These are phyloP conservation scores for Phytopythium boreale DNA, from an alignment of 352 stramenopile genomes.

Conservation along the genomic window DNA sequence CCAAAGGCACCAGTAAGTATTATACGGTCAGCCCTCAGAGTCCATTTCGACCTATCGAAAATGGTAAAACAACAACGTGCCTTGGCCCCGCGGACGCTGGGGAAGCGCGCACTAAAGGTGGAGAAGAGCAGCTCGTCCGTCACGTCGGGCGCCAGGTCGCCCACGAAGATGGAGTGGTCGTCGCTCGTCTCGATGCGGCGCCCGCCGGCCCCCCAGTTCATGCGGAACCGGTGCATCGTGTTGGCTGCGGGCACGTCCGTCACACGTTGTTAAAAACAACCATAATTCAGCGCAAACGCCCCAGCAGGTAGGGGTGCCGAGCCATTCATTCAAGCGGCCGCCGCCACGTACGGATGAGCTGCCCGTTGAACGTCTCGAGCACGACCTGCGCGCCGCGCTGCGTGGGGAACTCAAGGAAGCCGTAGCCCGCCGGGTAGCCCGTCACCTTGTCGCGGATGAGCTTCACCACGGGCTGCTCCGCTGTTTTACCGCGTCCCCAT, in stretches of 20 bases:
- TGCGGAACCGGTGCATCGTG: constrained; percentile 86
- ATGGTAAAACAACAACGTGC: constrained; percentile 8
- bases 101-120: constrained; percentile 80
- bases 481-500: constrained; percentile 19
- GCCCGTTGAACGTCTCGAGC: constrained; percentile 83
- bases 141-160: constrained; percentile 89
- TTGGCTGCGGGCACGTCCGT: no score
- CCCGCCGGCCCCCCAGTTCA: constrained; percentile 90
- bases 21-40: background rate
- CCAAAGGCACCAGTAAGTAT: background rate
- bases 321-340: no score
- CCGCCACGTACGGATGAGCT: constrained; percentile 85
- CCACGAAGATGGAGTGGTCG: constrained; percentile 91
- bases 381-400: constrained; percentile 80
- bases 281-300: background rate
- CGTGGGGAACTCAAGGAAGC: constrained; percentile 89
- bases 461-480: constrained; percentile 84
- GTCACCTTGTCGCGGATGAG: constrained; percentile 90
- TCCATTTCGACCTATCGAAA: background rate
- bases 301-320: background rate
- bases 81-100: constrained; percentile 84
- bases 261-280: no score
- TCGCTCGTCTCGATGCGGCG: constrained; percentile 80
- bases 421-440: constrained; percentile 86
- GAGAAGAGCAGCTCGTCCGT: constrained; percentile 83